These are phyloP conservation scores for Symbiotaphrina buchneri DNA, from an alignment of 495 filamentous ascomycete species.

Conservation along the genomic window DNA sequence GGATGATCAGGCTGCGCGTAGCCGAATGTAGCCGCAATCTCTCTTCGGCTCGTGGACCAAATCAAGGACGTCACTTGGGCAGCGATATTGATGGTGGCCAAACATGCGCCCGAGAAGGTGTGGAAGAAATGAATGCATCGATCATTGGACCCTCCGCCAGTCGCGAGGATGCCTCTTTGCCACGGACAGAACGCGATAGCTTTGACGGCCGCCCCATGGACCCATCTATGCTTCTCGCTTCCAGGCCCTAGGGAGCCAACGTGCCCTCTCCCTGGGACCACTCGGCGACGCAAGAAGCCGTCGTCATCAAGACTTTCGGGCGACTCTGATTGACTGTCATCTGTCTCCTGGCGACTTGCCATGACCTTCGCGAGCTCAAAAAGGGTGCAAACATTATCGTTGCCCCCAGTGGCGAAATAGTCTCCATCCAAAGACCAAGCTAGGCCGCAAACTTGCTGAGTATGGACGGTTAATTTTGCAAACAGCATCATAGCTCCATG, in stretches of 20 bases:
- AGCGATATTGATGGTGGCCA: constrained; percentile 79
- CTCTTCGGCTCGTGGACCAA: constrained; percentile 67
- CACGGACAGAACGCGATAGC: constrained; percentile 95
- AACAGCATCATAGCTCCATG: constrained; percentile 55
- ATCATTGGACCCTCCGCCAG: constrained; percentile 84
- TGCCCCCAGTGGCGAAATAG: constrained; percentile 71
- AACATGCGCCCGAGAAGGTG: constrained; percentile 56
- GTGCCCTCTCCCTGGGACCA: constrained; percentile 3
- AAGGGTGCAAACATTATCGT: constrained; percentile 74
- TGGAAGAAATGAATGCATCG: constrained; percentile 94
- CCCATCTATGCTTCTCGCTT: constrained; percentile 47
- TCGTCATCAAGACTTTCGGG: not conserved
- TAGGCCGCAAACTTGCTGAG: constrained; percentile 80
- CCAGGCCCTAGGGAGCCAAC: constrained; percentile 16
- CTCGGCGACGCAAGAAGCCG: not conserved
- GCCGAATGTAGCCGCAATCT: constrained; percentile 86
- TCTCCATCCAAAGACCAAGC: constrained; percentile 63
- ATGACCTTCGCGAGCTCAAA: constrained; percentile 37
- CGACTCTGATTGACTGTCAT: constrained; percentile 1
- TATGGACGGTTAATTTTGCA: constrained; percentile 56
- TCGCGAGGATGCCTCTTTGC: constrained; percentile 71
- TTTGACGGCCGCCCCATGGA: constrained; percentile 78
- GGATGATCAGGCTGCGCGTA: constrained; percentile 89
- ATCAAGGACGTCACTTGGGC: constrained; percentile 87
- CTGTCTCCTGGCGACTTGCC: not conserved